phyloP scores from a whole-genome alignment of 2,329 filamentous ascomycete species.

The Coniosporium tulheliwenetii region DNA sequence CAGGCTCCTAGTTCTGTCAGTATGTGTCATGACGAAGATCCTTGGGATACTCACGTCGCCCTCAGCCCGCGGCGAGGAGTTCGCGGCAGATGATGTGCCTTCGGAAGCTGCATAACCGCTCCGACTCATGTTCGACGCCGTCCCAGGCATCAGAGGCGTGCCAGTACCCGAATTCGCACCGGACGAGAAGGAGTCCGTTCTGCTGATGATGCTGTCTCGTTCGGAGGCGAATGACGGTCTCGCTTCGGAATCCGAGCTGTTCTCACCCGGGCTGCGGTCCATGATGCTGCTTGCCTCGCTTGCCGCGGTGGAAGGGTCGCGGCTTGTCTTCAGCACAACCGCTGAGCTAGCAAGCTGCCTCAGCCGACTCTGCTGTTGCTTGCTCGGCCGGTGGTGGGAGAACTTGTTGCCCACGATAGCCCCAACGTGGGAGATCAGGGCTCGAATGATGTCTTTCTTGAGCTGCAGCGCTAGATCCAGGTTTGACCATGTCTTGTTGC shows the following conservation, averaged over 20 bases:
- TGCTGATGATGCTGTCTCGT: constrained; percentile 11
- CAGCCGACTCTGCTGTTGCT: constrained; percentile 61
- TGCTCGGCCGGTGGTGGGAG: constrained; percentile 69
- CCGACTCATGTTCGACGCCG: background rate
- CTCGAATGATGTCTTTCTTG: constrained; percentile 88
- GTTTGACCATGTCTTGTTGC: constrained; percentile 99
- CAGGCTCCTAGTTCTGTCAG: background rate
- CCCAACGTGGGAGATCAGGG: constrained; percentile 85
- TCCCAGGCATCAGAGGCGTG: background rate
- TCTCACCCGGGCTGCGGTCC: constrained; percentile 7
- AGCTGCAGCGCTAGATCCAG: constrained; percentile 81
- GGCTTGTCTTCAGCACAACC: background rate
- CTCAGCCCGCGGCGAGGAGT: too few species aligned
- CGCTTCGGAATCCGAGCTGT: constrained; percentile 3
- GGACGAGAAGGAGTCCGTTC: constrained; percentile 8
- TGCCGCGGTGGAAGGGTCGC: background rate
- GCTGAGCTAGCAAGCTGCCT: constrained; percentile 69
- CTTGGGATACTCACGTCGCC: too few species aligned
- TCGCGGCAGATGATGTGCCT: too few species aligned
- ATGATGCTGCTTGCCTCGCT: constrained; percentile 10
- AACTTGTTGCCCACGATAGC: constrained; percentile 98
- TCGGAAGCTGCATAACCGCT: too few species aligned
- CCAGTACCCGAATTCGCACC: background rate
- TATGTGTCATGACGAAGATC: background rate
- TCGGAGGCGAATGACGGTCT: constrained; percentile 12